Conservation (phyloP, 495 filamentous ascomycete genomes). For the Poronia punctata region DNA sequence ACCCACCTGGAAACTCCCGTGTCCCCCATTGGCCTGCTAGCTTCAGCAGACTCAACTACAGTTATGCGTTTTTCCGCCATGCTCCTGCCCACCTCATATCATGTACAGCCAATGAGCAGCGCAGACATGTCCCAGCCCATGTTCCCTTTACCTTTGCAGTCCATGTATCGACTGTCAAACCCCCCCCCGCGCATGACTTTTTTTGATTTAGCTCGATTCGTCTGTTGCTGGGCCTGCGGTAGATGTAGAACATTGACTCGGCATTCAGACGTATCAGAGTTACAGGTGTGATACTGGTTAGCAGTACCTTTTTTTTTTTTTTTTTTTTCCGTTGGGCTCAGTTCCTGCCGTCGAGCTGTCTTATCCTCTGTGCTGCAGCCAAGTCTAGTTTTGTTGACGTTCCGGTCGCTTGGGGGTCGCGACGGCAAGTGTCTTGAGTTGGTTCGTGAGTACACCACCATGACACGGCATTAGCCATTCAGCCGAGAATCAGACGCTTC, state of each 20-base stretch:
- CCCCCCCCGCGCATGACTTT: too few species aligned
- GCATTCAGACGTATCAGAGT: constrained; percentile 3
- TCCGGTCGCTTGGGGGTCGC: constrained; percentile 24
- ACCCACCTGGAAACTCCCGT: constrained; percentile 26
- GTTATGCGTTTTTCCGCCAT: constrained; percentile 43
- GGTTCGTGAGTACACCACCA: constrained; percentile 36
- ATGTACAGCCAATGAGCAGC: constrained; percentile 33
- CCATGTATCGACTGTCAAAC: too few species aligned
- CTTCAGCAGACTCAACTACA: constrained; percentile 35
- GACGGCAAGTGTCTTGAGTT: constrained; percentile 34
- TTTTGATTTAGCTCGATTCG: too few species aligned
- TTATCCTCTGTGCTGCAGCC: constrained; percentile 15
- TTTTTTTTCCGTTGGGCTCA: constrained; percentile 10
- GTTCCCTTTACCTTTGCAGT: constrained; percentile 21
- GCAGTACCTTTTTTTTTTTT: constrained; percentile 4
- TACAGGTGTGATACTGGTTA: constrained; percentile 5
- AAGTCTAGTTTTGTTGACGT: constrained; percentile 20
- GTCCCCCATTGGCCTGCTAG: constrained; percentile 33
- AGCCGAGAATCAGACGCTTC: constrained; percentile 41
- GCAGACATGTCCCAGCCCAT: constrained; percentile 32
- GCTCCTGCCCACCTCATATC: constrained; percentile 39
- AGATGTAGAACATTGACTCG: constrained; percentile 3
- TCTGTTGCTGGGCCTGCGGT: constrained; percentile 9
- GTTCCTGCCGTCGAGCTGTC: constrained; percentile 2
- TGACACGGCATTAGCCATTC: constrained; percentile 49